These are phyloP conservation scores for Rhizopus stolonifer DNA, from an alignment of 371 early-diverging fungal species.

Conservation along the genomic window DNA sequence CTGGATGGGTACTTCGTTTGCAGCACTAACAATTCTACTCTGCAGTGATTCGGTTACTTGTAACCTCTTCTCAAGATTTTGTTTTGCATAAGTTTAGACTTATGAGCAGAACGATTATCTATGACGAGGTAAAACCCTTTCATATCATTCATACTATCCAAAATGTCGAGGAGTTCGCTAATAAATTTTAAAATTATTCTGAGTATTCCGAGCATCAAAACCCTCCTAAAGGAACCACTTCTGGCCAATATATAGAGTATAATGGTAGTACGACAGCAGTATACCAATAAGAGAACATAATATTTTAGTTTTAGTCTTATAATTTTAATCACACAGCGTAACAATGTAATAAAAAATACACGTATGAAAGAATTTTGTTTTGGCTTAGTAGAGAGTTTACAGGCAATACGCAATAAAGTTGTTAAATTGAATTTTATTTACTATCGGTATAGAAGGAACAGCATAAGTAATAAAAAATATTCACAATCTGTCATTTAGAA, in stretches of 20 bases:
- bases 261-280: conserved; percentile 4
- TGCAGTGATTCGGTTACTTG: conserved; percentile 15
- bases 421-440: background rate
- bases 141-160: conserved; percentile 10
- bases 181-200: conserved; percentile 8
- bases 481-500: conserved; percentile 10
- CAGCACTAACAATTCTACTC: conserved; percentile 14
- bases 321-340: conserved; percentile 8
- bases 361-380: conserved; percentile 1
- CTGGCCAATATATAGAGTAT: no score
- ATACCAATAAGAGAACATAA: conserved; percentile 9
- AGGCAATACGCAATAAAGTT: conserved; percentile 7
- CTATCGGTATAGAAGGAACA: background rate
- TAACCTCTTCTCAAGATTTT: conserved; percentile 11
- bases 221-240: background rate
- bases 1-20: conserved; percentile 13
- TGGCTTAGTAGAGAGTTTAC: conserved; percentile 1
- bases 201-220: conserved; percentile 4
- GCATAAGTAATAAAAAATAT: conserved; percentile 10
- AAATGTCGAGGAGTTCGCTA: conserved; percentile 13
- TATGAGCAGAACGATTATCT: conserved; percentile 2
- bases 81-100: conserved; percentile 6
- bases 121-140: conserved; percentile 9
- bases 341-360: conserved; percentile 10
- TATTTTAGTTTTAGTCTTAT: conserved; percentile 13